Evolutionary conservation across 2,329 filamentous ascomycete species (phyloP).

Genomic region (Aspergillus pseudoterreus): DNA sequence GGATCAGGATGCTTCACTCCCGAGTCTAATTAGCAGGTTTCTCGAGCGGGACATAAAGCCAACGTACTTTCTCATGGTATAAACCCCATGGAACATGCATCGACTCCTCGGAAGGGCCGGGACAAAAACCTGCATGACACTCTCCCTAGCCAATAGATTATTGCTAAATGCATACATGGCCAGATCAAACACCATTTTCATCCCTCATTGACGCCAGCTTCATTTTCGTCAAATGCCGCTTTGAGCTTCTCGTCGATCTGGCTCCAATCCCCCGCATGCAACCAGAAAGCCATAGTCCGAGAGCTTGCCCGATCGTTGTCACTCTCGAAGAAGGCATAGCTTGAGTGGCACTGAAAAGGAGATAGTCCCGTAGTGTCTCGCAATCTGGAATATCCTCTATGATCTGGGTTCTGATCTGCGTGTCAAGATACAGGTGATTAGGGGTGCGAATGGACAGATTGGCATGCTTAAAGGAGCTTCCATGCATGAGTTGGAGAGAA

Average conservation of each 20-base stretch:
- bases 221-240: background rate
- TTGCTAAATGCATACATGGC: background rate
- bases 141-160: background rate
- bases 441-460: background rate
- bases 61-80: background rate
- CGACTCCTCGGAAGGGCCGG: fast-evolving
- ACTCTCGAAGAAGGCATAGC: background rate
- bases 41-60: too few relatives aligned
- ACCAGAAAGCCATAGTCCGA: background rate
- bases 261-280: background rate
- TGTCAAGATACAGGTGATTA: background rate
- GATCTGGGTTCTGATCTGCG: background rate
- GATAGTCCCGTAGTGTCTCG: background rate
- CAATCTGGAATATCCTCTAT: background rate
- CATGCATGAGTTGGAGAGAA: background rate
- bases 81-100: background rate
- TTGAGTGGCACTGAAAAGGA: background rate
- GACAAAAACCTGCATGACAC: background rate
- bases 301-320: background rate
- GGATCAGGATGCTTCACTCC: background rate
- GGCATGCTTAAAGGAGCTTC: background rate
- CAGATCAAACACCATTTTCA: background rate
- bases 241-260: background rate
- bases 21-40: background rate
- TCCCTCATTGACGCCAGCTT: background rate